Percentiles rank a stretch among this genome's conserved stretches.
These are phyloP conservation scores for Tritrichomonas foetus DNA, from an alignment of 208 protist species.

Conservation along the genomic window DNA sequence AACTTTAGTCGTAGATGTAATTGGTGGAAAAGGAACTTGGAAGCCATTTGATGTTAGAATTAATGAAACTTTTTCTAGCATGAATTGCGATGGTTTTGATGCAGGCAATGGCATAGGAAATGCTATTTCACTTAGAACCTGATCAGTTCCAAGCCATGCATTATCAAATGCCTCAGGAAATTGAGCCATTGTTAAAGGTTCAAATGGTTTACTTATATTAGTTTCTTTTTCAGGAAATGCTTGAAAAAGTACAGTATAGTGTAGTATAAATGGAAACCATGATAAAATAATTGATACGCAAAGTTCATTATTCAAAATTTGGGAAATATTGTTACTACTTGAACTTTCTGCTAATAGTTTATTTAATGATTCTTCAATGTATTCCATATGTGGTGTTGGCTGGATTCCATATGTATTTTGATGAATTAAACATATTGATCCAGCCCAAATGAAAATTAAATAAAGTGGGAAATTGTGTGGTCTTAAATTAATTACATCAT, in stretches of 20 bases:
- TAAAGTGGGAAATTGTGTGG: not conserved
- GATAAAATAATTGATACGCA: not conserved
- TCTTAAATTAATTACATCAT: not conserved
- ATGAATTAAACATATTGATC: not conserved
- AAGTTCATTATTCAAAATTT: not conserved
- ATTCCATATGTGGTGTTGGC: not conserved
- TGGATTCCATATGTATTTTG: not conserved
- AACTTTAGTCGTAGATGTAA: not conserved
- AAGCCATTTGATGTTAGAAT: not conserved
- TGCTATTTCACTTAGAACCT: not conserved
- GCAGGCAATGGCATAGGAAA: not conserved
- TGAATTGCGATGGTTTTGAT: not conserved
- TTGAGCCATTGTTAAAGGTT: not conserved
- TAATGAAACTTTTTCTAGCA: not conserved
- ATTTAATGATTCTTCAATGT: not conserved
- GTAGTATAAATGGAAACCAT: not conserved
- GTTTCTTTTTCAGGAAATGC: not conserved
- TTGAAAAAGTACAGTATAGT: not conserved
- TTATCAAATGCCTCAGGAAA: not conserved
- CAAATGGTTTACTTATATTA: not conserved
- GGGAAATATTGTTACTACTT: not conserved
- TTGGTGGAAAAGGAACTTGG: not conserved
- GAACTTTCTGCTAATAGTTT: not conserved
- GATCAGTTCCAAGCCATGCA: not conserved
- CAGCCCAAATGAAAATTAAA: not conserved